Base-by-base conservation (phyloP, 2,329 filamentous ascomycete species). In the Geosmithia morbida region DNA sequence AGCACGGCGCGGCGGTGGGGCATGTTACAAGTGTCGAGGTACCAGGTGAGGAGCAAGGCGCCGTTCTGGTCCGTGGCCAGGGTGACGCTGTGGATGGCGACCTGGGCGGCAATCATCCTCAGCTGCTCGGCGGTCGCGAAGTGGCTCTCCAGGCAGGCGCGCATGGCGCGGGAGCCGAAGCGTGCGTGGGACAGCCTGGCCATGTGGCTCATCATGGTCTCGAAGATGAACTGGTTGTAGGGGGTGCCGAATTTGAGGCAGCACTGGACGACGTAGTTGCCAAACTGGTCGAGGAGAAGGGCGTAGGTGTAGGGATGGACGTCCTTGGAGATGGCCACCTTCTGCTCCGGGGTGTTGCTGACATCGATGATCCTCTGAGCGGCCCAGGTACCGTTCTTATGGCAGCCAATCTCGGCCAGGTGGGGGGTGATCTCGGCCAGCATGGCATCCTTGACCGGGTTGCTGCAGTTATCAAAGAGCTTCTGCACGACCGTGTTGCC, bases 401-500 rank as follows among this genome's bases (percentile, higher is more conserved):
- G 92, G 7, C 96, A 82, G 56, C 92, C 92, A 65, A 97, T 96
- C 66, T 97, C 89, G 22, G 90, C 88, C 61, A 97, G 77, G 60
- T 96, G 89, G 49, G 90, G 89, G 2, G 85, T 80, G 57, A 98
- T 94, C 59, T 89, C 81, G 14, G 71, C 66, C 49, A 98, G 71
- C 92, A 98, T 97, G 48, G 85, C 83, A 62, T 96, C 88, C 56
- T 94, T 89, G 41, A 90, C 79, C 41, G 80, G 72, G 61, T 97
- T 90, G 0, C 87, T 92, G 68, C 92, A 97, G 66, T 87, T 87
- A 64, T 98, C 90, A 59, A 98, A 98, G 43, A 98, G 72, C 67
- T 98, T 98, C 68, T 98, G 92, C 17, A 98, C 90, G n/a, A 98
- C 92, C 0, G 92, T 98, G 67, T 98, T 98, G 56, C 92, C 92